A percentile compares a stretch with the other conserved stretches of the same genome.
Conservation (phyloP, 2,329 filamentous ascomycete genomes). For the Neofusicoccum umdonicola region DNA sequence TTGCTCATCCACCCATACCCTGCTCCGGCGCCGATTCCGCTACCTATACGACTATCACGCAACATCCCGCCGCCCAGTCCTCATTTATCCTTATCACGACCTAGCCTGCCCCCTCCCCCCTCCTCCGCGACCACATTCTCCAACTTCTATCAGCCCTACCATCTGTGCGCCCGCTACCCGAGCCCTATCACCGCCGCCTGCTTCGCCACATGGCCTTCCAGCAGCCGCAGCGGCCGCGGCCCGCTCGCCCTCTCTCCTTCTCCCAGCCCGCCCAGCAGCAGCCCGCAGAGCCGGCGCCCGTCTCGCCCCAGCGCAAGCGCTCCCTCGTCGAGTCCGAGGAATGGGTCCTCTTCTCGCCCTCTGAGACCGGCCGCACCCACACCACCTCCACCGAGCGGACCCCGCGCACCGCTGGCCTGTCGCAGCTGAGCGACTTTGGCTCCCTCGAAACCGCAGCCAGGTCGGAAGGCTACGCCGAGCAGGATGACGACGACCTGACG, state of each 20-base stretch:
- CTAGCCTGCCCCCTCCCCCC: not conserved
- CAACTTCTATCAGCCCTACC: not conserved
- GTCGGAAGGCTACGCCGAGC: conserved; percentile 52
- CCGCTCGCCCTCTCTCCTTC: conserved; percentile 35
- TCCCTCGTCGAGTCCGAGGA: conserved; percentile 74
- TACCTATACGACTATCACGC: conserved; percentile 4
- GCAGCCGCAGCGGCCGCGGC: conserved; percentile 38
- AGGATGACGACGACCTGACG: conserved; percentile 43
- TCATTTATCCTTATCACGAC: not conserved
- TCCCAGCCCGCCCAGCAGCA: conserved; percentile 25
- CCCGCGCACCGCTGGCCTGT: conserved; percentile 65
- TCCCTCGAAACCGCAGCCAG: conserved; percentile 69
- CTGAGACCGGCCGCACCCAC: conserved; percentile 62
- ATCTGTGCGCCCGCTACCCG: not conserved
- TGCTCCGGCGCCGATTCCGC: not conserved
- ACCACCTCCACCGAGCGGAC: conserved; percentile 65
- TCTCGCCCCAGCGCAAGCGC: conserved; percentile 42
- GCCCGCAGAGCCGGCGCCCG: conserved; percentile 17
- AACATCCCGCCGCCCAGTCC: conserved; percentile 1
- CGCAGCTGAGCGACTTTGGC: conserved; percentile 75
- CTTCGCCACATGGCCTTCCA: conserved; percentile 35
- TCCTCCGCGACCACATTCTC: not conserved
- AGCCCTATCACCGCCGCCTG: not conserved
- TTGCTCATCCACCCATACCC: conserved; percentile 7
- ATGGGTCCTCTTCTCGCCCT: conserved; percentile 87